These are phyloP conservation scores for Pulveroboletus sp. DNA, from an alignment of 768 basidiomycete genomes.

Conservation along the genomic window DNA sequence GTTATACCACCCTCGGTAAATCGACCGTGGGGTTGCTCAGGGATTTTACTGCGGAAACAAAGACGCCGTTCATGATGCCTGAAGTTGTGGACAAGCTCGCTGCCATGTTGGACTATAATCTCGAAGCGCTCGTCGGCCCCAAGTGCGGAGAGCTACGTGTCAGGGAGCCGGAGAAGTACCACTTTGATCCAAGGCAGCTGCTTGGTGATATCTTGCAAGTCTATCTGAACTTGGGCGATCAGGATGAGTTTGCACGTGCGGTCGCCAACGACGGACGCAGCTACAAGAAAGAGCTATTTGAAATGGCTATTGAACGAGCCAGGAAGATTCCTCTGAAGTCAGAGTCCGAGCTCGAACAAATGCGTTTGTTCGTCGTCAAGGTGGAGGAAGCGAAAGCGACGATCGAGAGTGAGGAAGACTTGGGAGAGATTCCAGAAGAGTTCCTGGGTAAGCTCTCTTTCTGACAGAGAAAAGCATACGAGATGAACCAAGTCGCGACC, in stretches of 20 bases:
- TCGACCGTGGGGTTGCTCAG: slow-evolving; percentile 89
- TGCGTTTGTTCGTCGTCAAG: slow-evolving; percentile 66
- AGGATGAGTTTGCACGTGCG: slow-evolving; percentile 72
- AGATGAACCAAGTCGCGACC: not conserved
- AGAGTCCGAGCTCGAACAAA: slow-evolving; percentile 65
- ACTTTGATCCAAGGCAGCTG: slow-evolving; percentile 79
- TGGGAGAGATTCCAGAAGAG: slow-evolving; percentile 93
- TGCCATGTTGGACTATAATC: slow-evolving; percentile 94
- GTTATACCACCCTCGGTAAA: slow-evolving; percentile 81
- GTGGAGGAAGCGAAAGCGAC: slow-evolving; percentile 80
- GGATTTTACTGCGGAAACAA: slow-evolving; percentile 88
- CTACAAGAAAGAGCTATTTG: slow-evolving; percentile 81
- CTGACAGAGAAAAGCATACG: not conserved
- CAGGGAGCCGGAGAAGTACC: slow-evolving; percentile 80
- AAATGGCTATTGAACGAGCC: slow-evolving; percentile 66
- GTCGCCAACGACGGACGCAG: slow-evolving; percentile 94
- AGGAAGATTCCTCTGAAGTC: slow-evolving; percentile 63
- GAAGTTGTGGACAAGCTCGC: slow-evolving; percentile 95
- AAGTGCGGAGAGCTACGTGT: slow-evolving; percentile 83
- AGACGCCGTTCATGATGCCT: slow-evolving; percentile 88
- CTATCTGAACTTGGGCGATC: slow-evolving; percentile 81
- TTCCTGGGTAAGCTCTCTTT: slow-evolving; percentile 64
- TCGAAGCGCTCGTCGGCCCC: slow-evolving; percentile 85
- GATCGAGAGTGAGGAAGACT: slow-evolving; percentile 85
- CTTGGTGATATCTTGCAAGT: slow-evolving; percentile 86